phyloP scores from a whole-genome alignment of 257 asterid species.

The Sherardia arvensis region DNA sequence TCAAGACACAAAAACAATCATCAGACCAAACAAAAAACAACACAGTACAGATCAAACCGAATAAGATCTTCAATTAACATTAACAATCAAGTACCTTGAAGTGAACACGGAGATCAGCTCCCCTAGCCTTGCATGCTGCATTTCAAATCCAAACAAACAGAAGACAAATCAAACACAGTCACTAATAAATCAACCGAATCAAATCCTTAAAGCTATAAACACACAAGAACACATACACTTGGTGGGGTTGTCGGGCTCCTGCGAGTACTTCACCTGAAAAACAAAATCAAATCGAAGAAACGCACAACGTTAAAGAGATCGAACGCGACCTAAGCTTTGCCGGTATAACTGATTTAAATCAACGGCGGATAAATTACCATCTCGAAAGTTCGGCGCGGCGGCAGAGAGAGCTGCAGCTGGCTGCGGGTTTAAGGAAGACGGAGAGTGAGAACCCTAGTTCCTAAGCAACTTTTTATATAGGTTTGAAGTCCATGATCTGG shows the following conservation, averaged over 20 bases:
- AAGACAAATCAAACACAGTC: not conserved
- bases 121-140: slow-evolving; percentile 87
- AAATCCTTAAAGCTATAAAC: not conserved
- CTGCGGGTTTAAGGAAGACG: no score
- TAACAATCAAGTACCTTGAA: slow-evolving; percentile 44
- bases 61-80: not conserved
- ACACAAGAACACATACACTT: slow-evolving; percentile 32
- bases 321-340: not conserved
- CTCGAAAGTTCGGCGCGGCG: slow-evolving; percentile 7
- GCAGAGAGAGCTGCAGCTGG: not conserved
- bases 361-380: slow-evolving; percentile 4
- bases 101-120: slow-evolving; percentile 66
- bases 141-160: not conserved
- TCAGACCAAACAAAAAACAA: no score
- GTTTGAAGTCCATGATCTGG: no score
- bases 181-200: not conserved
- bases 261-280: slow-evolving; percentile 65
- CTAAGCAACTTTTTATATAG: not conserved
- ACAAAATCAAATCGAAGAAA: not conserved
- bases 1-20: not conserved
- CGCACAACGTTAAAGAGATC: not conserved
- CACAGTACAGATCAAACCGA: not conserved
- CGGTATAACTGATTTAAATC: not conserved
- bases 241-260: slow-evolving; percentile 61
- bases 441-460: slow-evolving; percentile 6